phyloP scores from a whole-genome alignment of 1,284 basidiomycete species.

The Fomitiporia mediterranea region DNA sequence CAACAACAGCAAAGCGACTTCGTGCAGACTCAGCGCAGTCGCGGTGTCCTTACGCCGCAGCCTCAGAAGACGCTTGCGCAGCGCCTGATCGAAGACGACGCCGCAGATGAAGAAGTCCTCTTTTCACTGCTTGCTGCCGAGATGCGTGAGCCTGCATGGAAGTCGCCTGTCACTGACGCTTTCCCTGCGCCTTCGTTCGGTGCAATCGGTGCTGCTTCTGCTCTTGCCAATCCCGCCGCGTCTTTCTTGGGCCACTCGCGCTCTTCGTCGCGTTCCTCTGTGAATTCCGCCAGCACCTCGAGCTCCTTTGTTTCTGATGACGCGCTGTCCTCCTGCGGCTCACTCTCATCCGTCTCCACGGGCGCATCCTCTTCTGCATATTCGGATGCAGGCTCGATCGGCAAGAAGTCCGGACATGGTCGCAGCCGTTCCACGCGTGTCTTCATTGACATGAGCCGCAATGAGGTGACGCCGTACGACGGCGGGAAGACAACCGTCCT shows the following conservation, averaged over 20 bases:
- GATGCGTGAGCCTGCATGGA: slow-evolving; percentile 60
- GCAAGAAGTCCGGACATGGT: slow-evolving; percentile 45
- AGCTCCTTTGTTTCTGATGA: slow-evolving; percentile 50
- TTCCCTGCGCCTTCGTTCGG: slow-evolving; percentile 41
- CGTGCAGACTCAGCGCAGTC: neutral
- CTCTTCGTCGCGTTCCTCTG: slow-evolving; percentile 69
- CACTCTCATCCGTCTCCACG: slow-evolving; percentile 46
- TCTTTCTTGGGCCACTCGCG: slow-evolving; percentile 61
- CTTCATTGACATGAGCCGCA: slow-evolving; percentile 66
- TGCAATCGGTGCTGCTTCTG: slow-evolving; percentile 16
- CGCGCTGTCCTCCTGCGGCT: slow-evolving; percentile 55
- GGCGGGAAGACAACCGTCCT: slow-evolving; percentile 81
- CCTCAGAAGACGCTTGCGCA: slow-evolving; percentile 60
- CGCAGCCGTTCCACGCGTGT: slow-evolving; percentile 60
- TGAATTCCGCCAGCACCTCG: slow-evolving; percentile 56
- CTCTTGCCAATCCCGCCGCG: slow-evolving; percentile 59
- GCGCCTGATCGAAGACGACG: slow-evolving; percentile 61
- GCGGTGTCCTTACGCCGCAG: slow-evolving; percentile 20
- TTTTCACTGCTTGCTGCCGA: slow-evolving; percentile 71
- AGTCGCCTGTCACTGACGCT: slow-evolving; percentile 53
- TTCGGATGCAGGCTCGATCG: slow-evolving; percentile 27
- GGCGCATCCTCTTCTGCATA: slow-evolving; percentile 41
- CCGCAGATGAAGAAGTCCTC: slow-evolving; percentile 63
- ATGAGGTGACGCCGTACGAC: slow-evolving; percentile 74
- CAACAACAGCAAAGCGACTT: slow-evolving; percentile 19